Conservation (phyloP, 371 early-diverging fungal species). For the Actinomucor elegans region DNA sequence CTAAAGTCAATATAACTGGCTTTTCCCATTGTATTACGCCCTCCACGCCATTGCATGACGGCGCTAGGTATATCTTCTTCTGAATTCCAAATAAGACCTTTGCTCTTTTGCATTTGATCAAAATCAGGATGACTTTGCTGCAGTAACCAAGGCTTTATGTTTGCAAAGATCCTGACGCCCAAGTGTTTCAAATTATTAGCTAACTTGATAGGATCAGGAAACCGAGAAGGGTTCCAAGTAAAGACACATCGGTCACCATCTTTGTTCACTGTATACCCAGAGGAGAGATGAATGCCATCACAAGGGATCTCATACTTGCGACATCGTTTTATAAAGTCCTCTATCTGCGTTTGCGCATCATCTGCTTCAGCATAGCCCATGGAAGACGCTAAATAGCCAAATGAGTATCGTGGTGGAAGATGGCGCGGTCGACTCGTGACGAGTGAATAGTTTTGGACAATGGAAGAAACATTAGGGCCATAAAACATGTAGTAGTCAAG, state of each 20-base stretch:
- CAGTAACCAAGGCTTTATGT: conserved; percentile 67
- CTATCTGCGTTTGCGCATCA: conserved; percentile 52
- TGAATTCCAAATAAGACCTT: conserved; percentile 51
- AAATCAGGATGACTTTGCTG: conserved; percentile 53
- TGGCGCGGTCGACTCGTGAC: conserved; percentile 48
- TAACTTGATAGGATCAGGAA: conserved; percentile 51
- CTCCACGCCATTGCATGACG: conserved; percentile 57
- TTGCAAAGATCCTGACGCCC: conserved; percentile 59
- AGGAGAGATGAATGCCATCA: conserved; percentile 62
- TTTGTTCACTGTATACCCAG: conserved; percentile 55
- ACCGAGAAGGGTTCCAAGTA: conserved; percentile 57
- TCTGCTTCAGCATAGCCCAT: conserved; percentile 66
- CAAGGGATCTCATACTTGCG: conserved; percentile 54
- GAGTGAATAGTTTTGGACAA: conserved; percentile 37
- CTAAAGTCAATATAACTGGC: conserved; percentile 63
- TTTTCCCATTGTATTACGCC: conserved; percentile 42
- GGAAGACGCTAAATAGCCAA: conserved; percentile 63
- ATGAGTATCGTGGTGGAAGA: conserved; percentile 51
- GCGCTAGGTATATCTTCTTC: conserved; percentile 25
- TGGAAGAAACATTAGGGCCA: conserved; percentile 48
- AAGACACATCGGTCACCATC: conserved; percentile 60
- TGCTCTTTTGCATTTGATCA: conserved; percentile 12
- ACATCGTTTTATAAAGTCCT: conserved; percentile 40
- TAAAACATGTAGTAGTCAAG: conserved; percentile 58
- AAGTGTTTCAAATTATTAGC: conserved; percentile 24